Base-by-base conservation (phyloP, 805 yeast genomes). In the Cyberlindnera subsufficiens region DNA sequence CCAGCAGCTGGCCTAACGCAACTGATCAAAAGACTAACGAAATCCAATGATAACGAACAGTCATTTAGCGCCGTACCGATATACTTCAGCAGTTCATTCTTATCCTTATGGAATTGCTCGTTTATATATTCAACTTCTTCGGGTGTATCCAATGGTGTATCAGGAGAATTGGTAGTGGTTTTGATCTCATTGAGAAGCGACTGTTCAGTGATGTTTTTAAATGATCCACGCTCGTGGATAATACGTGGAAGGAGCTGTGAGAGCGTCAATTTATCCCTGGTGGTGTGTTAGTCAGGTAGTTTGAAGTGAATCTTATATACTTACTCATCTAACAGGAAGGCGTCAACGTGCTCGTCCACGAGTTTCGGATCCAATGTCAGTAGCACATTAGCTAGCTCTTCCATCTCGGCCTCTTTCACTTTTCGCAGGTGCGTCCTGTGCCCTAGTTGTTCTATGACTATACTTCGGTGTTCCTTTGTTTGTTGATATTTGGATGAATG, bases 1-100 rank as follows among this genome's bases (percentile, higher is more conserved):
- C 95, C 96, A 2, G 91, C 84, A 16, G 87, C 86, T 1, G 96
- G 96, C 48, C 93, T 74, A 10, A 78, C 78, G 10, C 86, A 75
- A 16, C 96, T 84, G 35, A 91, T 73, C 44, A 93, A 66, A 46
- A 91, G 69, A 1, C 96, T 87, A 1, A 91, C 82, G 49, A 90
- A 86, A 58, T 91, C 99, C 44, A 90, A 67, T 1, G 96, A 82
- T 32, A 93, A 63, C 0, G 96, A 89, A 0, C 95, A 80, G 58
- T 93, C 97, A 59, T 91, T 93, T 52, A 86, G 68, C 2, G 98
- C 96, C 0, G 78, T 61, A 42, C 77, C 73, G 27, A 85, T 69
- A 35, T 70, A 67, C 15, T 66, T 68, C 14, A 80, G 52, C 34
- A 82, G 69, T 44, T 78, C 77, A n/a, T 65, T 57, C 55, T 79